Evolutionary conservation across 768 basidiomycete species (phyloP).

Genomic region (Russula griseocarnosa): DNA sequence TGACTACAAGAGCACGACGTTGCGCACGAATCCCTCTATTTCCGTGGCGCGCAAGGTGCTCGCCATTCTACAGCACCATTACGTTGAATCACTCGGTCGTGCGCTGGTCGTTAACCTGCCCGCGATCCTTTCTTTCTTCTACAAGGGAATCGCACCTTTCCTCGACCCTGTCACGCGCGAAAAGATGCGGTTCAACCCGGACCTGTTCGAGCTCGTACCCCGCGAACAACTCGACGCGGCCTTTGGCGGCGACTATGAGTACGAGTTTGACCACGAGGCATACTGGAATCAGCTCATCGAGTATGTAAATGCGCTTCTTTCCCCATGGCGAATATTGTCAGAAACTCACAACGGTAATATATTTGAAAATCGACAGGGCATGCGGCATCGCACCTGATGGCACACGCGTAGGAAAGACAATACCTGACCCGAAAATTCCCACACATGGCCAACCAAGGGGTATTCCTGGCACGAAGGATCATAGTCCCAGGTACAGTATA

Average conservation of each 20-base stretch:
- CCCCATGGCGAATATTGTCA: background rate
- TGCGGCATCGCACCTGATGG: constrained; percentile 36
- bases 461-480: constrained; percentile 4
- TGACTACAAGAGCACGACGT: constrained; percentile 79
- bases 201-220: constrained; percentile 71
- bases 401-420: constrained; percentile 28
- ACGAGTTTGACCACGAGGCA: constrained; percentile 63
- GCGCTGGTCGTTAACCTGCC: constrained; percentile 83
- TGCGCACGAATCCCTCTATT: constrained; percentile 80
- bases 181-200: constrained; percentile 92
- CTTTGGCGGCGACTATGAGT: constrained; percentile 75
- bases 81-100: constrained; percentile 82
- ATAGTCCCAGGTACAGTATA: constrained; percentile 17
- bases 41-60: constrained; percentile 74
- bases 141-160: constrained; percentile 82
- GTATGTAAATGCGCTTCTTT: constrained; percentile 39
- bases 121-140: constrained; percentile 66
- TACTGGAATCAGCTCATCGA: constrained; percentile 79
- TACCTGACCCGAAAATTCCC: background rate
- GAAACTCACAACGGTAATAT: background rate
- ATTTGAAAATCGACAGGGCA: constrained; percentile 21
- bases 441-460: constrained; percentile 1
- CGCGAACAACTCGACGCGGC: constrained; percentile 72
- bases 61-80: constrained; percentile 80
- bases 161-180: constrained; percentile 85